These are phyloP conservation scores for Trichomonascaceae sp. DNA, from an alignment of 1,139 yeast species.

Conservation along the genomic window DNA sequence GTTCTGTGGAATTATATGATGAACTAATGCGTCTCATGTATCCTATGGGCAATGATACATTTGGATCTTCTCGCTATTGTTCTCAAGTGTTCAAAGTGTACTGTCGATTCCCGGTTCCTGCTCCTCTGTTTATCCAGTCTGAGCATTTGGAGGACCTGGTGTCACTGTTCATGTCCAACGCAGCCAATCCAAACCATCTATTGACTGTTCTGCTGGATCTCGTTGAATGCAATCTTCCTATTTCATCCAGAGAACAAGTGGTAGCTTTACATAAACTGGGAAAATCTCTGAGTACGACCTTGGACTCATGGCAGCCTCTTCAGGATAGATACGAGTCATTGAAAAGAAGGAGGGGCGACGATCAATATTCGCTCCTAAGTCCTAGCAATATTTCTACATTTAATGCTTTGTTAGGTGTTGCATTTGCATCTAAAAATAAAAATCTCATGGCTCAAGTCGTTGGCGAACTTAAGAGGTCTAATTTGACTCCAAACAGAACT, in stretches of 20 bases:
- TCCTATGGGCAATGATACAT: conserved; percentile 27
- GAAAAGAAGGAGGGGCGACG: neutral
- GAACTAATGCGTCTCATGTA: conserved; percentile 36
- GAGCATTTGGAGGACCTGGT: conserved; percentile 39
- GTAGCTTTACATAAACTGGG: conserved; percentile 7
- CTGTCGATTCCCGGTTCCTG: conserved; percentile 31
- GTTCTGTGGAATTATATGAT: conserved; percentile 21
- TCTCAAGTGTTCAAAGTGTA: conserved; percentile 29
- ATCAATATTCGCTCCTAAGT: neutral
- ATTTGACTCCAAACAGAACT: conserved; percentile 14
- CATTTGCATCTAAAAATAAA: conserved; percentile 10
- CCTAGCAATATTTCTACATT: conserved; percentile 11
- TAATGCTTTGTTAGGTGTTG: conserved; percentile 13
- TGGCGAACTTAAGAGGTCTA: conserved; percentile 10
- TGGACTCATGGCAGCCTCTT: conserved; percentile 9
- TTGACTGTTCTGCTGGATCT: conserved; percentile 13
- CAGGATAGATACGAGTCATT: conserved; percentile 7
- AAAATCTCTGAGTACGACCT: conserved; percentile 1
- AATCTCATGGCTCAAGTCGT: conserved; percentile 10
- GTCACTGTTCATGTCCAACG: conserved; percentile 24
- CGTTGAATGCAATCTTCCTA: conserved; percentile 15
- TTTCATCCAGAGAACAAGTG: conserved; percentile 16
- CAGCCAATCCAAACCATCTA: conserved; percentile 7
- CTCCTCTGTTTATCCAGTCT: conserved; percentile 31
- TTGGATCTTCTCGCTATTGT: neutral